phyloP scores from a whole-genome alignment of 805 yeast genomes.

The Ogataea zsoltii region DNA sequence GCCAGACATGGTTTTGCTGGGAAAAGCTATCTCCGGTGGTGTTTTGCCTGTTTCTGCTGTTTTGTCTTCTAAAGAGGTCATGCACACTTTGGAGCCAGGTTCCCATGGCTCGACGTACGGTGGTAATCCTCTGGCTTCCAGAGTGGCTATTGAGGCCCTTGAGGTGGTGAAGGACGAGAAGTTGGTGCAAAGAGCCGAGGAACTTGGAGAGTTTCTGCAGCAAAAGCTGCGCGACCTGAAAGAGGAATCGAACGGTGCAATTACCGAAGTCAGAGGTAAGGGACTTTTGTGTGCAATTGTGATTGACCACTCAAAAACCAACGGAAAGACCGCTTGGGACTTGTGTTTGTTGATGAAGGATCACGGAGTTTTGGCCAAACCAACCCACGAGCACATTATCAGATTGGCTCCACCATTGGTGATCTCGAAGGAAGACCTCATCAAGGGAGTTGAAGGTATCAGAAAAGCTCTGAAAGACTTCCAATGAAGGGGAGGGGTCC shows the following conservation, averaged over 20 bases:
- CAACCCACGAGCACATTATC: conserved; percentile 93
- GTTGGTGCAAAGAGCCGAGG: conserved; percentile 73
- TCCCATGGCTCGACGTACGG: conserved; percentile 98
- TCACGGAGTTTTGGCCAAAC: conserved; percentile 89
- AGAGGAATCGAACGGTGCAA: conserved; percentile 51
- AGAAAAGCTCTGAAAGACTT: conserved; percentile 51
- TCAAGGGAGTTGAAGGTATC: conserved; percentile 78
- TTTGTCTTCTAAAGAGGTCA: conserved; percentile 82
- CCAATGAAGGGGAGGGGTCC: not conserved
- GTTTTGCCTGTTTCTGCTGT: conserved; percentile 91
- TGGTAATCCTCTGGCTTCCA: conserved; percentile 93
- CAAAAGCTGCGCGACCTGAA: conserved; percentile 55
- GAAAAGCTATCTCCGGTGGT: conserved; percentile 96
- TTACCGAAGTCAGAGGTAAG: conserved; percentile 71
- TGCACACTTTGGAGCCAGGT: conserved; percentile 89
- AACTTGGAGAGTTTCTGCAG: conserved; percentile 70
- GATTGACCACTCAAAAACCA: conserved; percentile 78
- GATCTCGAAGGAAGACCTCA: conserved; percentile 81
- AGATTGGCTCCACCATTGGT: conserved; percentile 96
- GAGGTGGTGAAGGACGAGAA: conserved; percentile 87
- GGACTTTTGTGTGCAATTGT: conserved; percentile 92
- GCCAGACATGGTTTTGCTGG: conserved; percentile 88
- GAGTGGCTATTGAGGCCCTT: conserved; percentile 91
- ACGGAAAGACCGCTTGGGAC: conserved; percentile 96
- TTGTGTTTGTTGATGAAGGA: conserved; percentile 86